Percentiles rank a stretch among this genome's conserved stretches.
Evolutionary conservation across 2,329 filamentous ascomycete species (phyloP).

Genomic region (Aphanoascus verrucosus): DNA sequence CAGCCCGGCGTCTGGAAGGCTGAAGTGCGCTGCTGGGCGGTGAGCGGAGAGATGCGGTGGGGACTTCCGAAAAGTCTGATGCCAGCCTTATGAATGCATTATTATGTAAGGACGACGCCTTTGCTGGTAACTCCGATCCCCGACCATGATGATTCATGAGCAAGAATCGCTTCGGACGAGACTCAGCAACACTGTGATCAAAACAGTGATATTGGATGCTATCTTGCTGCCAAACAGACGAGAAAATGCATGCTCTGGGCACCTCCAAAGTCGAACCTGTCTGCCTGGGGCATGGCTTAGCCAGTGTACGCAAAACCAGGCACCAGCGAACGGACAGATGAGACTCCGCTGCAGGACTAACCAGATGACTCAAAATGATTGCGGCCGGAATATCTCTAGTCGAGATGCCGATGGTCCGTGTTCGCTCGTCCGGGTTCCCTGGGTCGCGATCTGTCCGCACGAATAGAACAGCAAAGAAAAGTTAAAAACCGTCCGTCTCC

Average conservation of each 20-base stretch:
- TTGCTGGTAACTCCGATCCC: background rate
- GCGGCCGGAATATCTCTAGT: background rate
- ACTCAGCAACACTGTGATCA: no score
- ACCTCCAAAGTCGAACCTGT: background rate
- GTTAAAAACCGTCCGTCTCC: background rate
- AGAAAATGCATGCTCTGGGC: no score
- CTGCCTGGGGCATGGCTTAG: background rate
- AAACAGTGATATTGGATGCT: no score
- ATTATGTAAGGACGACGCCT: background rate
- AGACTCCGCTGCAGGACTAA: no score
- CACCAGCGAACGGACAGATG: background rate
- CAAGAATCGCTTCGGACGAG: no score
- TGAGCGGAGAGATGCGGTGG: background rate
- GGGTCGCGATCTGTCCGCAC: background rate
- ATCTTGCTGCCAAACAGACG: no score
- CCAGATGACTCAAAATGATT: background rate
- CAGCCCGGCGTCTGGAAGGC: background rate
- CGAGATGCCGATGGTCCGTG: background rate
- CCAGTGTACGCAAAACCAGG: background rate
- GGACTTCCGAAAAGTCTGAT: background rate
- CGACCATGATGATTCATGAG: no score
- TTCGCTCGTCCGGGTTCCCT: background rate
- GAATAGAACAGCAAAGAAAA: background rate
- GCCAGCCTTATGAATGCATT: conserved; percentile 4
- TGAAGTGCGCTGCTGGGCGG: background rate